These are phyloP conservation scores for Mortierella sp. DNA, from an alignment of 371 early-diverging fungal genomes.

Conservation along the genomic window DNA sequence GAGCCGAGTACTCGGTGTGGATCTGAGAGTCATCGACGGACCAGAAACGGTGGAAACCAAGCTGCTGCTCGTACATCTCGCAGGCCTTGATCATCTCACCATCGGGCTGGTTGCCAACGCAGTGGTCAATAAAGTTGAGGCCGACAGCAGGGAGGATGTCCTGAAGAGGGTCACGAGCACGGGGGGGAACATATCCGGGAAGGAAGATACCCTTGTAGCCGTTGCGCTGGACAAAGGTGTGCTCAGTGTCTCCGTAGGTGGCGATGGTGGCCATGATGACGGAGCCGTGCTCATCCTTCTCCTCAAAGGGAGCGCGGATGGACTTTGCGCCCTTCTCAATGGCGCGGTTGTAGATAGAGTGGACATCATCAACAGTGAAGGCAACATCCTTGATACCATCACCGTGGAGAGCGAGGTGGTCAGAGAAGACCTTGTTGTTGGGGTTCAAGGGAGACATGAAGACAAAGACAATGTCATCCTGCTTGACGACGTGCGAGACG, in stretches of 20 bases:
- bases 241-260: constrained; percentile 92
- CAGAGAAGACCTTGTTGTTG: constrained; percentile 76
- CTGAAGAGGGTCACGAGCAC: constrained; percentile 75
- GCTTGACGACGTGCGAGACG: constrained; percentile 87
- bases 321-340: constrained; percentile 88
- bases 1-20: constrained; percentile 93
- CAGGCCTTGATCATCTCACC: constrained; percentile 88
- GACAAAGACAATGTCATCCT: constrained; percentile 84
- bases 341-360: constrained; percentile 84
- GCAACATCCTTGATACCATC: constrained; percentile 97
- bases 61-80: constrained; percentile 85
- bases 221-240: constrained; percentile 91
- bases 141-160: constrained; percentile 74
- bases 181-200: constrained; percentile 76
- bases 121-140: constrained; percentile 87
- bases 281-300: constrained; percentile 85
- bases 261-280: constrained; percentile 93
- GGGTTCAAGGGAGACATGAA: constrained; percentile 94
- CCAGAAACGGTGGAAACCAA: constrained; percentile 98
- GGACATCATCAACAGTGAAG: constrained; percentile 90
- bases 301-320: constrained; percentile 85
- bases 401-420: constrained; percentile 85
- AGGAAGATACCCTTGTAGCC: constrained; percentile 90
- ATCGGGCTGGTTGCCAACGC: constrained; percentile 96
- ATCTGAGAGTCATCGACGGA: constrained; percentile 97